phyloP scores from a whole-genome alignment of 345 rosid species.

The Syzygium aqueum region DNA sequence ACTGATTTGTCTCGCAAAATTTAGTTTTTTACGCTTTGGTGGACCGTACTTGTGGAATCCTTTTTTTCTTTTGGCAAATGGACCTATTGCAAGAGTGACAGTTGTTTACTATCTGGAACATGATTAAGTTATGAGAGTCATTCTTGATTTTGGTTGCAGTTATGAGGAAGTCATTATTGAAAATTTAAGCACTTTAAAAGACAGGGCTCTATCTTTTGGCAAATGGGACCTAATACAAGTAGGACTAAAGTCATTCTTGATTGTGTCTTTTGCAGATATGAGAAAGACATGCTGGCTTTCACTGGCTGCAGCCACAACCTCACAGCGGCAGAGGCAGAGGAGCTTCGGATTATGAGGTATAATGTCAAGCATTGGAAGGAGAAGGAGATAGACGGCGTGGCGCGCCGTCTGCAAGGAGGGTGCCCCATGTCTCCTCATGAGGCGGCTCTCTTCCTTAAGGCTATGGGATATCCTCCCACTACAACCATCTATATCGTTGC shows the following conservation, averaged over 20 bases:
- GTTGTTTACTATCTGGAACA: neutral
- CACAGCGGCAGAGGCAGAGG: conserved; percentile 58
- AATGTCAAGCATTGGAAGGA: conserved; percentile 89
- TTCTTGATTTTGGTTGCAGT: neutral
- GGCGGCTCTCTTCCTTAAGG: conserved; percentile 88
- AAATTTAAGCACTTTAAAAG: neutral
- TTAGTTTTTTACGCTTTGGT: neutral
- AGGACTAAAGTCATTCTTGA: neutral
- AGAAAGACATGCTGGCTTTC: conserved; percentile 99
- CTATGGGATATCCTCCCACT: conserved; percentile 87
- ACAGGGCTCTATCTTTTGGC: neutral
- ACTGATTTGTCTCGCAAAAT: neutral
- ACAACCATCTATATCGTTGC: conserved; percentile 90
- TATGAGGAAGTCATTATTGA: neutral
- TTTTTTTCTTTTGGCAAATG: neutral
- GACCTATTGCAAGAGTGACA: neutral
- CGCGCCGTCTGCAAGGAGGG: conserved; percentile 68
- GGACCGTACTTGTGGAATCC: neutral
- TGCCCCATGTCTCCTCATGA: conserved; percentile 99
- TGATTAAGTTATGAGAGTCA: neutral
- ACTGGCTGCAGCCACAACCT: conserved; percentile 97
- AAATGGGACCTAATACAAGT: neutral
- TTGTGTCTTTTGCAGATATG: conserved; percentile 47
- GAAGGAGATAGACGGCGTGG: conserved; percentile 79
- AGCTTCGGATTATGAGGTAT: conserved; percentile 76